A percentile compares a stretch with the other conserved stretches of the same genome.
Evolutionary conservation across 75 land plant species (phyloP).

Genomic region (Ceratopteris richardii): DNA sequence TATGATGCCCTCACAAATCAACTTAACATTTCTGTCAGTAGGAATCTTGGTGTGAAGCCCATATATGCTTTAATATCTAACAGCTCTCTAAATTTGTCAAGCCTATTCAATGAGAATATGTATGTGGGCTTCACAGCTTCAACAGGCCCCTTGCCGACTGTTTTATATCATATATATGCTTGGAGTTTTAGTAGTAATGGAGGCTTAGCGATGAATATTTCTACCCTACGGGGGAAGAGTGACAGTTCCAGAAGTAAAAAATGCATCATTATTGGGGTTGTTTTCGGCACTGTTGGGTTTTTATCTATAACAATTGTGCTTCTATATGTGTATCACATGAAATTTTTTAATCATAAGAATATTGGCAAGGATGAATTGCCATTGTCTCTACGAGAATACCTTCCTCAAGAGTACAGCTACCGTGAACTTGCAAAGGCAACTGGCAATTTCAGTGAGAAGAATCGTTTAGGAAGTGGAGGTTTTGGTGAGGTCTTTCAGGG

Average conservation of each 20-base stretch:
- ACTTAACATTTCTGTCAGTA: no score
- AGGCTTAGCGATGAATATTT: no score
- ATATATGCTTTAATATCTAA: conserved; percentile 18
- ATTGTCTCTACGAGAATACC: conserved; percentile 15
- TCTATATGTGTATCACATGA: not conserved
- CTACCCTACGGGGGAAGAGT: no score
- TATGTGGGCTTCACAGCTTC: conserved; percentile 38
- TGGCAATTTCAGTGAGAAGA: not conserved
- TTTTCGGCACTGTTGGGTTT: no score
- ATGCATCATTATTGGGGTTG: no score
- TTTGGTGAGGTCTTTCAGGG: conserved; percentile 16
- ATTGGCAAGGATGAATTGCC: conserved; percentile 53
- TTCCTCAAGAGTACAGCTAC: conserved; percentile 19
- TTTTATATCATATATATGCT: conserved; percentile 9
- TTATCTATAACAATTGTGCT: not conserved
- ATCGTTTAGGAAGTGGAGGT: conserved; percentile 11
- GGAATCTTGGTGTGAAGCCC: no score
- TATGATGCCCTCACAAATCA: no score
- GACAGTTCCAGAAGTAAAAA: no score
- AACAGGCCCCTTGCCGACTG: conserved; percentile 24
- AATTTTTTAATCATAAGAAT: not conserved
- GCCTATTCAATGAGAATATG: conserved; percentile 19
- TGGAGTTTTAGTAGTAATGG: not conserved
- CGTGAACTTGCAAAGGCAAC: conserved; percentile 8
- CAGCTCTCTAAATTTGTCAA: no score